Percentiles rank a stretch among this genome's conserved stretches.
These are phyloP conservation scores for Pyrenopolyporus hunteri DNA, from an alignment of 495 filamentous ascomycete species.

Conservation along the genomic window DNA sequence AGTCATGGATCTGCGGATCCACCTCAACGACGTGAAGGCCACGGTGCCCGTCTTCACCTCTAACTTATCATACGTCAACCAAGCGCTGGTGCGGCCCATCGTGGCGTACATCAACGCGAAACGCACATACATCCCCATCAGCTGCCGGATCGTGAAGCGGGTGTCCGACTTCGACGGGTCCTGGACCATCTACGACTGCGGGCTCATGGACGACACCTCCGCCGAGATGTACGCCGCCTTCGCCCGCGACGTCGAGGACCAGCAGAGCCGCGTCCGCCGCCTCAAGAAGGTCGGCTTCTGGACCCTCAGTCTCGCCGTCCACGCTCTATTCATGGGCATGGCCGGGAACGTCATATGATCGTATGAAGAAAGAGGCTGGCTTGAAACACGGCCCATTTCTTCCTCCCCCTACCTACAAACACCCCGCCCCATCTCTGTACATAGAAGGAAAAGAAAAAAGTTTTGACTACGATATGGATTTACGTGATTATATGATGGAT, in stretches of 20 bases:
- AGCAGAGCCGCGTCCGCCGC: slow-evolving; percentile 79
- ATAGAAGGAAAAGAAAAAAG: too few relatives aligned
- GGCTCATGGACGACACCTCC: slow-evolving; percentile 93
- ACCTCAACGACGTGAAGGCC: slow-evolving; percentile 91
- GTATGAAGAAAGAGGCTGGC: not conserved
- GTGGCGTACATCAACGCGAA: slow-evolving; percentile 98
- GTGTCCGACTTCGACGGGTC: slow-evolving; percentile 89
- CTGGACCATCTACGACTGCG: slow-evolving; percentile 94
- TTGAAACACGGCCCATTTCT: not conserved
- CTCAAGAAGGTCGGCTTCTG: slow-evolving; percentile 97
- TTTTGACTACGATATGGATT: not conserved
- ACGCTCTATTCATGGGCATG: slow-evolving; percentile 95
- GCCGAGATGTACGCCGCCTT: slow-evolving; percentile 94
- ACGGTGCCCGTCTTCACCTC: slow-evolving; percentile 87
- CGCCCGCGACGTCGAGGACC: slow-evolving; percentile 83
- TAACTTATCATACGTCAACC: slow-evolving; percentile 93
- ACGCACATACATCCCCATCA: slow-evolving; percentile 91
- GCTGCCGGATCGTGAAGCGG: slow-evolving; percentile 90
- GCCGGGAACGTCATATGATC: slow-evolving; percentile 78
- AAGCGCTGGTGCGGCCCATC: slow-evolving; percentile 91
- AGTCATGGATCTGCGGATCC: slow-evolving; percentile 86
- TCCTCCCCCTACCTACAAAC: not conserved
- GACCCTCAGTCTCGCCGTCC: slow-evolving; percentile 87
- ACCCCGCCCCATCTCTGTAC: slow-evolving; percentile 5
- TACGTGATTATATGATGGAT: slow-evolving; percentile 4